Percentiles rank a stretch among this genome's conserved stretches.
Evolutionary conservation across 1,139 yeast genomes (phyloP).

Genomic region (Lodderomyces beijingensis): DNA sequence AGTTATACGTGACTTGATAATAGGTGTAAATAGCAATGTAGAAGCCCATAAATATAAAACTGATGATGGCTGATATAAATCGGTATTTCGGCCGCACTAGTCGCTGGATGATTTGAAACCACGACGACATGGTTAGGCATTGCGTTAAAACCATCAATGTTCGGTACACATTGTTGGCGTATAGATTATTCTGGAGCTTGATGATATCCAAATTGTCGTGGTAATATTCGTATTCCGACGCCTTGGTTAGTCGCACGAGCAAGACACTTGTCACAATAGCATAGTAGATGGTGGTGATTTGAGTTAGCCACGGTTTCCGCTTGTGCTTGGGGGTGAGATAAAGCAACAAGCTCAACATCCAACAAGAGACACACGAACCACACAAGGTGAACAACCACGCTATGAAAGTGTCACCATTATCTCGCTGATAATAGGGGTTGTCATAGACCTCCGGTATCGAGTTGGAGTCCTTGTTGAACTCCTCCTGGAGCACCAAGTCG

Average conservation of each 20-base stretch:
- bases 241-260: constrained; percentile 31
- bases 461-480: background rate
- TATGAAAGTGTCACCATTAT: constrained; percentile 42
- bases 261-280: constrained; percentile 42
- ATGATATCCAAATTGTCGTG: constrained; percentile 35
- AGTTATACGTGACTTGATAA: constrained; percentile 14
- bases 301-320: constrained; percentile 44
- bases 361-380: constrained; percentile 43
- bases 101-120: constrained; percentile 32
- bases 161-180: constrained; percentile 24
- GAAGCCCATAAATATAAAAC: constrained; percentile 17
- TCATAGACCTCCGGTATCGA: background rate
- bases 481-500: constrained; percentile 8
- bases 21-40: constrained; percentile 18
- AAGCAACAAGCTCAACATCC: constrained; percentile 51
- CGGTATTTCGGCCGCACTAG: constrained; percentile 21
- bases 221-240: constrained; percentile 32
- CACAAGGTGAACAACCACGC: constrained; percentile 40
- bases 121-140: constrained; percentile 34
- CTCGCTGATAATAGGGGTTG: constrained; percentile 23
- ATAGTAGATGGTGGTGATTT: constrained; percentile 42
- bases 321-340: constrained; percentile 43
- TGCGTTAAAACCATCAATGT: constrained; percentile 28
- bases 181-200: constrained; percentile 27
- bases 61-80: constrained; percentile 17